Percentiles rank a stretch among this genome's conserved stretches.
These are phyloP conservation scores for Alternaria arborescens DNA, from an alignment of 2,329 filamentous ascomycete species.

Conservation along the genomic window DNA sequence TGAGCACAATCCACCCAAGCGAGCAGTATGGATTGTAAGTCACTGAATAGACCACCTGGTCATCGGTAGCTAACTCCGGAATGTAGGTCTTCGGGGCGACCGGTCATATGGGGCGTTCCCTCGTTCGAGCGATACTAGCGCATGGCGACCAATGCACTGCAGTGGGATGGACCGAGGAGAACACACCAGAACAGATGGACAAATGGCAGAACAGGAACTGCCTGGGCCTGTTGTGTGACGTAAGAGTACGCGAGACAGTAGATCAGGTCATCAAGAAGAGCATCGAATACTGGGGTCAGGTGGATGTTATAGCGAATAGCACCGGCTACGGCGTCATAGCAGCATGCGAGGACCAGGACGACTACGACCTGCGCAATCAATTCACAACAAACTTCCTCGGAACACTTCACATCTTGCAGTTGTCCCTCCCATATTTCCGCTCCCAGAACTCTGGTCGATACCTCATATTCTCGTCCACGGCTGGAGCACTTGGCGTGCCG, in stretches of 20 bases:
- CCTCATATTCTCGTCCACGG: slow-evolving; percentile 92
- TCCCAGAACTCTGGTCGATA: slow-evolving; percentile 78
- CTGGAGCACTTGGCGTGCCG: slow-evolving; percentile 90
- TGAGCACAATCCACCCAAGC: slow-evolving; percentile 72
- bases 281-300: slow-evolving; percentile 76
- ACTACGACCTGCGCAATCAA: slow-evolving; percentile 92
- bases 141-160: slow-evolving; percentile 86
- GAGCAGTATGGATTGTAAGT: slow-evolving; percentile 87
- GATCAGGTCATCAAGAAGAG: slow-evolving; percentile 73
- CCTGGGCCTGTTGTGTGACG: slow-evolving; percentile 86
- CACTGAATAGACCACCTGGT: background rate
- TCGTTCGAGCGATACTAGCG: slow-evolving; percentile 81
- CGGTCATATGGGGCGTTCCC: slow-evolving; percentile 93
- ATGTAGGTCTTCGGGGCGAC: slow-evolving; percentile 85
- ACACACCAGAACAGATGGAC: slow-evolving; percentile 75
- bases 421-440: slow-evolving; percentile 87
- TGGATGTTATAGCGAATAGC: slow-evolving; percentile 90
- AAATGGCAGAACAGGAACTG: slow-evolving; percentile 72
- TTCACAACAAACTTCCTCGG: slow-evolving; percentile 99
- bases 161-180: slow-evolving; percentile 84
- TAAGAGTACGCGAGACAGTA: slow-evolving; percentile 82
- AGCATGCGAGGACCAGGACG: slow-evolving; percentile 95
- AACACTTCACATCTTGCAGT: slow-evolving; percentile 89
- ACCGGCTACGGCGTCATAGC: slow-evolving; percentile 96
- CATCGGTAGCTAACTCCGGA: background rate